Conservation (phyloP, 2,329 filamentous ascomycete genomes). For the Plectosphaerella plurivora region DNA sequence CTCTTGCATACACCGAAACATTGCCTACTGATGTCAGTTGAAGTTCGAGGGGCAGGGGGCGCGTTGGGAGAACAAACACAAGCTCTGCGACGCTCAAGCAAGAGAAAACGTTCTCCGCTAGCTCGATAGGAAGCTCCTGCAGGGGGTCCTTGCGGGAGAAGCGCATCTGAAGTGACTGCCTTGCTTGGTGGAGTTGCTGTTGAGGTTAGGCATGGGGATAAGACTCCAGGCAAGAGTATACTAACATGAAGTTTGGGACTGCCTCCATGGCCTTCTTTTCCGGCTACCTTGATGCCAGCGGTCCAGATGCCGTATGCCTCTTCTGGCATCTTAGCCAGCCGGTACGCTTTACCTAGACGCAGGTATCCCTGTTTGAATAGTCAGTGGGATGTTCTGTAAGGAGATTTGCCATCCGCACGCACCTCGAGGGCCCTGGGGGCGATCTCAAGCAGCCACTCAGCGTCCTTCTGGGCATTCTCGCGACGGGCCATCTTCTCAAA, state of each 20-base stretch:
- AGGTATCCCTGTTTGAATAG: slow-evolving; percentile 30
- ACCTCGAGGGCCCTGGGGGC: slow-evolving; percentile 35
- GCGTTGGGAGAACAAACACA: not conserved
- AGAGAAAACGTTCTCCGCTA: slow-evolving; percentile 29
- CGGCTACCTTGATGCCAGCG: slow-evolving; percentile 29
- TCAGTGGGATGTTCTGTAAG: slow-evolving; percentile 3
- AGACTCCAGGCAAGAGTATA: not conserved
- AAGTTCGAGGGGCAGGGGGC: no score
- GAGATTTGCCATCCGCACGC: slow-evolving; percentile 5
- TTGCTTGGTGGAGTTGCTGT: slow-evolving; percentile 27
- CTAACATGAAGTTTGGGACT: slow-evolving; percentile 28
- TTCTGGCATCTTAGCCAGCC: slow-evolving; percentile 29
- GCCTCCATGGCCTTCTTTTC: slow-evolving; percentile 17
- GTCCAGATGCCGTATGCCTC: slow-evolving; percentile 35
- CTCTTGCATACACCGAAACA: slow-evolving; percentile 9
- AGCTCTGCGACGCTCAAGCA: slow-evolving; percentile 23
- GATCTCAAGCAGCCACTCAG: slow-evolving; percentile 37
- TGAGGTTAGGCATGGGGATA: not conserved
- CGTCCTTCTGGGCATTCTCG: slow-evolving; percentile 31
- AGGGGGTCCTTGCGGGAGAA: slow-evolving; percentile 30
- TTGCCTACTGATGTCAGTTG: slow-evolving; percentile 4
- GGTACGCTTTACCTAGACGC: slow-evolving; percentile 33
- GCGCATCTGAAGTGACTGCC: slow-evolving; percentile 27
- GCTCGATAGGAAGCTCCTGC: slow-evolving; percentile 25
- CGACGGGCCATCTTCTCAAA: slow-evolving; percentile 33